Base-by-base conservation (phyloP, 768 basidiomycete genomes). In the Tephrocybe sp. region DNA sequence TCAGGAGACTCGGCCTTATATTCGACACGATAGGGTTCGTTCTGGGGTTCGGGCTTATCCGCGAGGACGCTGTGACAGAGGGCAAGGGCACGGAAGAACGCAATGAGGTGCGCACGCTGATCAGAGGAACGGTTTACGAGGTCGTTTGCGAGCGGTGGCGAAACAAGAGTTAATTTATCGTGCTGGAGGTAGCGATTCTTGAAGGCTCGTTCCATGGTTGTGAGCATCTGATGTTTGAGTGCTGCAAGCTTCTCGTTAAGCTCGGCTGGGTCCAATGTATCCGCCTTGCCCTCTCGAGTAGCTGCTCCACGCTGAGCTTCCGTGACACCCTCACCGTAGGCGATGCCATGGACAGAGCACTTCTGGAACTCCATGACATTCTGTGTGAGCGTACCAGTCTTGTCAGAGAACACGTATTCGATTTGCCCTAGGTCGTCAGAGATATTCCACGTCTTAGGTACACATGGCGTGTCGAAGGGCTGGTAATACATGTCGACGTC, bases 281-380 rank as follows among this genome's bases (percentile, higher is more conserved):
- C 83, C 1, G 72, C 77, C 30, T 76, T 76, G 9, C 93, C 93
- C 55, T 91, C 81, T 1, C 94, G 79, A 45, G 86, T 86, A 1
- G 91, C 92, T 0, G 92, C 88, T 29, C 94, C 95, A 19, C 91
- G 82, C 68, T 94, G 93, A 0, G 94, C 95, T 67, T 98, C 95
- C 0, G 95, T 97, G 51, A 97, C 64, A 7, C 94, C 94, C 61
- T 98, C 95, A 9, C 95, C 95, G 61, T 97, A 98, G 0, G 82
- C 63, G 2, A 90, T 69, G 1, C 94, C 94, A 45, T 82, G 69
- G 50, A 97, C 78, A 0, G 93, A 94, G 59, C 93, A 97, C 64
- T 90, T 94, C 65, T 97, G 92, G 71, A 97, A 97, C 72, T 95
- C 94, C 95, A 97, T 98, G 60, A 95, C 74, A 70, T 98, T 99